Evolutionary conservation across 441 rosid genomes (phyloP).

Genomic region (Euphorbia celastroides): DNA sequence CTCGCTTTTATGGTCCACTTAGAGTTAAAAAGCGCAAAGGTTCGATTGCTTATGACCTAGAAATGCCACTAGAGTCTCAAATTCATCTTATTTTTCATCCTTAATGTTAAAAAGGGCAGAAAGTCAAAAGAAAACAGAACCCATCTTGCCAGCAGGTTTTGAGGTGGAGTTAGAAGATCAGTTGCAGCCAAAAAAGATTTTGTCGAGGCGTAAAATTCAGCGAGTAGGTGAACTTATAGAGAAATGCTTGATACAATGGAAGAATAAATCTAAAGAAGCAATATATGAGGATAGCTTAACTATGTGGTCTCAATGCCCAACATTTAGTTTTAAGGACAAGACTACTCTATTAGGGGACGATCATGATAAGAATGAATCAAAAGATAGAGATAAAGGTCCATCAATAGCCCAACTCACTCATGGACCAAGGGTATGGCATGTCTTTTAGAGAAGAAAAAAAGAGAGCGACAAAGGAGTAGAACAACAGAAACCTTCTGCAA

Average conservation of each 20-base stretch:
- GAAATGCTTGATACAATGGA: background rate
- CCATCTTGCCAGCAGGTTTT: background rate
- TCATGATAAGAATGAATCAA: background rate
- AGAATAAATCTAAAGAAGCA: background rate
- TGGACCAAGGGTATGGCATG: background rate
- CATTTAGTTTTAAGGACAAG: background rate
- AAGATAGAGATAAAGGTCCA: too few species aligned
- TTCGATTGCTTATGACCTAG: background rate
- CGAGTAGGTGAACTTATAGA: too few species aligned
- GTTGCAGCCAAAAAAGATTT: too few species aligned
- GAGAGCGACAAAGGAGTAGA: too few species aligned
- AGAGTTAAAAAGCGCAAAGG: background rate
- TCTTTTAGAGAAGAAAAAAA: too few species aligned
- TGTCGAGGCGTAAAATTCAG: too few species aligned
- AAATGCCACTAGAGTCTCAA: background rate
- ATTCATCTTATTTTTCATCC: background rate
- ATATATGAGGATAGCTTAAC: background rate
- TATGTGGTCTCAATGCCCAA: background rate
- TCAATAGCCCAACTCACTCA: background rate
- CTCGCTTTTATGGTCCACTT: background rate
- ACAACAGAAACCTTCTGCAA: too few species aligned
- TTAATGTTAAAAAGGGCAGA: background rate
- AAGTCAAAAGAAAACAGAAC: background rate
- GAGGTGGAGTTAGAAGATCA: background rate
- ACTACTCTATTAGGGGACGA: background rate